phyloP scores from a whole-genome alignment of 2,329 filamentous ascomycete species.

The Pseudovirgaria hyperparasitica region DNA sequence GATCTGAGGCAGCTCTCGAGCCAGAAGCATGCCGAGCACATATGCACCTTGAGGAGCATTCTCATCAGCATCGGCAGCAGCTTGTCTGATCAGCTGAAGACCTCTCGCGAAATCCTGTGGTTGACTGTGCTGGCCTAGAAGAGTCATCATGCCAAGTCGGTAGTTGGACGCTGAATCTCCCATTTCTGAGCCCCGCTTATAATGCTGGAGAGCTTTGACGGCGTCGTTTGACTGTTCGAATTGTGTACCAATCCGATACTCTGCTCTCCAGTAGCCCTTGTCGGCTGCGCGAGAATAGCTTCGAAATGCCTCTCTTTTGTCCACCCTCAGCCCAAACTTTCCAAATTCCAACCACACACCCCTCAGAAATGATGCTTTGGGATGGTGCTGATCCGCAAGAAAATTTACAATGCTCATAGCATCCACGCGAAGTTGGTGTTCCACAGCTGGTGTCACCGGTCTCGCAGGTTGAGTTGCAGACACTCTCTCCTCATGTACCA shows the following conservation, averaged over 20 bases:
- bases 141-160: constrained; percentile 91
- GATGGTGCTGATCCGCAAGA: constrained; percentile 80
- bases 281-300: constrained; percentile 79
- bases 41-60: constrained; percentile 95
- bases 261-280: constrained; percentile 73
- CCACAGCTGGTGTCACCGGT: constrained; percentile 68
- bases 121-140: constrained; percentile 88
- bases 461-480: constrained; percentile 45
- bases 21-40: constrained; percentile 87
- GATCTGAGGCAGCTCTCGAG: constrained; percentile 83
- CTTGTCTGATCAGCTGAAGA: constrained; percentile 68
- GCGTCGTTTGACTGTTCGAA: constrained; percentile 93
- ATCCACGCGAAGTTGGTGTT: constrained; percentile 78
- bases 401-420: constrained; percentile 87
- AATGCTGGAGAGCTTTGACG: constrained; percentile 81
- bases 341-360: constrained; percentile 98
- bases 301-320: constrained; percentile 88
- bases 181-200: constrained; percentile 64
- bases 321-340: constrained; percentile 78
- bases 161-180: constrained; percentile 81
- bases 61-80: constrained; percentile 81
- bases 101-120: constrained; percentile 66
- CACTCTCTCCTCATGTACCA: constrained; percentile 62
- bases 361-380: constrained; percentile 84
- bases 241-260: constrained; percentile 97